Percentiles rank a stretch among this genome's conserved stretches.
Conservation (phyloP, 257 asterid genomes). For the Solanum habrochaites region DNA sequence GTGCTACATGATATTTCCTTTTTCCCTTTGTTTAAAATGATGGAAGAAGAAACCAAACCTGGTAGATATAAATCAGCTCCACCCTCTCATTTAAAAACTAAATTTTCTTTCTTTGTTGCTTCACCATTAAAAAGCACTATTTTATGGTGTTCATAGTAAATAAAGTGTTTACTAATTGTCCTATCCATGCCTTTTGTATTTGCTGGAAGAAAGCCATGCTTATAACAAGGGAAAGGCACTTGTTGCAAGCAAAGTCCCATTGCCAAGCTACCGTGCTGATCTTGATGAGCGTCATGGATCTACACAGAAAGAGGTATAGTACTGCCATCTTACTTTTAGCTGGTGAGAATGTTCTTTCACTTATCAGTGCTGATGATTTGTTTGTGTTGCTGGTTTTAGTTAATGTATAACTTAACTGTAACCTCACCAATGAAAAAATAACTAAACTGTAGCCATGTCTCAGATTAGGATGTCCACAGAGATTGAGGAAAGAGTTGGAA, state of each 20-base stretch:
- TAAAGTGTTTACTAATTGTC: neutral
- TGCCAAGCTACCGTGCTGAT: constrained; percentile 96
- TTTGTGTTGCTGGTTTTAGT: neutral
- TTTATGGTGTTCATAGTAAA: neutral
- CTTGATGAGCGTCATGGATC: constrained; percentile 92
- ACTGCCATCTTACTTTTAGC: neutral
- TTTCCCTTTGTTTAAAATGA: neutral
- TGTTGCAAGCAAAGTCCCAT: constrained; percentile 81
- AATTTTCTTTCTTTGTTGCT: neutral
- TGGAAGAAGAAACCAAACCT: neutral
- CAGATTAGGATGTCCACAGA: constrained; percentile 85
- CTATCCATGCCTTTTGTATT: constrained; percentile 13
- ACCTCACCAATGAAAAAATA: neutral
- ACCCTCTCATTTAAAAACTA: neutral
- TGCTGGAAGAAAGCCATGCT: constrained; percentile 84
- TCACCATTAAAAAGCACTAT: neutral
- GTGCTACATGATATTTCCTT: neutral
- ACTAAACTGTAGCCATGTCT: neutral
- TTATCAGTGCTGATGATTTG: constrained; percentile 1
- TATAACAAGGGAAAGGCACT: constrained; percentile 86
- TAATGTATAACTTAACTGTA: neutral
- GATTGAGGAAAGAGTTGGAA: constrained; percentile 69
- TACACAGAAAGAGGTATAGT: constrained; percentile 65
- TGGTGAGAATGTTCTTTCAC: neutral
- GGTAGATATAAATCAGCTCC: neutral